These are phyloP conservation scores for Clarireedia paspali DNA, from an alignment of 2,329 filamentous ascomycete genomes.

Conservation along the genomic window DNA sequence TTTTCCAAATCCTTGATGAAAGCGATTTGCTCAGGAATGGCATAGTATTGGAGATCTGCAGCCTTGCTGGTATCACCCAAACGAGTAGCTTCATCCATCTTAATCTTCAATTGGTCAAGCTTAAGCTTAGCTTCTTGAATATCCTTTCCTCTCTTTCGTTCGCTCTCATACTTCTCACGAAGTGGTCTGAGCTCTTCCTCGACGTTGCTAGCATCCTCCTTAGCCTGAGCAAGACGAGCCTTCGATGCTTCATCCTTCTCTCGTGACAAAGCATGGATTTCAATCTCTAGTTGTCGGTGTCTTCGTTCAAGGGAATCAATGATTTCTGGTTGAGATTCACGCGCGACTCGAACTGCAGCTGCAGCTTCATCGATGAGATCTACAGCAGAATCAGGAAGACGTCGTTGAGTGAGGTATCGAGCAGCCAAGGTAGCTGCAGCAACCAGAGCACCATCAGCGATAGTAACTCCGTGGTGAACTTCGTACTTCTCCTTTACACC, in stretches of 20 bases:
- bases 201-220: conserved; percentile 87
- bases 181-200: conserved; percentile 88
- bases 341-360: conserved; percentile 88
- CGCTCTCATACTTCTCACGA: conserved; percentile 89
- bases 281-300: conserved; percentile 86
- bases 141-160: conserved; percentile 83
- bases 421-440: conserved; percentile 85
- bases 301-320: conserved; percentile 91
- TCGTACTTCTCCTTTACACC: conserved; percentile 97
- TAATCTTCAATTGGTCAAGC: conserved; percentile 83
- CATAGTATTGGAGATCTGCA: conserved; percentile 93
- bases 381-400: conserved; percentile 92
- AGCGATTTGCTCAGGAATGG: conserved; percentile 83
- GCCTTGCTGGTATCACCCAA: conserved; percentile 77
- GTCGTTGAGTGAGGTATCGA: conserved; percentile 82
- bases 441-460: conserved; percentile 88
- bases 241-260: conserved; percentile 94
- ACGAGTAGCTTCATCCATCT: conserved; percentile 88
- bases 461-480: conserved; percentile 95
- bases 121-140: conserved; percentile 95
- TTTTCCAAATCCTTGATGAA: conserved; percentile 75
- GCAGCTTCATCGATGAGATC: conserved; percentile 95
- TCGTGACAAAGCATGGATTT: conserved; percentile 89
- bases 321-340: conserved; percentile 93
- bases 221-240: conserved; percentile 71